Conservation (phyloP, 2,329 filamentous ascomycete genomes). For the Calonectria fujianensis region DNA sequence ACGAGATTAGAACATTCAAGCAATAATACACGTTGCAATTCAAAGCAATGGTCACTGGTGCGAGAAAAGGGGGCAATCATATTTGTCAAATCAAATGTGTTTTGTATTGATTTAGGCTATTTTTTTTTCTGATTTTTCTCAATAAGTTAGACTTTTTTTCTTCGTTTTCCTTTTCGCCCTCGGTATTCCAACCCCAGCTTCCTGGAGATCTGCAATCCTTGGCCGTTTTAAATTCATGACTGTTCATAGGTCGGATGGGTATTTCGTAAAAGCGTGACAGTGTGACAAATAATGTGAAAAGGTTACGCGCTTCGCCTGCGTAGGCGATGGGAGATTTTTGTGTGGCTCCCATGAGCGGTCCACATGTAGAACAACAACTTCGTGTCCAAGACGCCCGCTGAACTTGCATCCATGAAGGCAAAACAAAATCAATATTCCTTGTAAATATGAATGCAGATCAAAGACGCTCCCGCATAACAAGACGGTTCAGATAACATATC, state of each 20-base stretch:
- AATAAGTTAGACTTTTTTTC: slow-evolving; percentile 6
- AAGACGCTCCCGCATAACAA: slow-evolving; percentile 29
- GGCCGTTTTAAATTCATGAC: slow-evolving; percentile 42
- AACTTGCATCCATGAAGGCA: slow-evolving; percentile 8
- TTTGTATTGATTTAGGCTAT: neutral
- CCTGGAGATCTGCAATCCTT: slow-evolving; percentile 6
- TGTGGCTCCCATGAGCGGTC: slow-evolving; percentile 27
- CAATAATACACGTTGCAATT: neutral
- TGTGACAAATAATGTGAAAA: slow-evolving; percentile 40
- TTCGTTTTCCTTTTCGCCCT: slow-evolving; percentile 30
- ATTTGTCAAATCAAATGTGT: slow-evolving; percentile 11
- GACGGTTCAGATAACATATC: slow-evolving; percentile 17
- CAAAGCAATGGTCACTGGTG: neutral
- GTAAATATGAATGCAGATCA: slow-evolving; percentile 26
- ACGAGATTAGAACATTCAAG: neutral
- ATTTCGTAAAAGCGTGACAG: slow-evolving; percentile 36
- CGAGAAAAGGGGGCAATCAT: neutral
- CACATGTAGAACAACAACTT: slow-evolving; percentile 24
- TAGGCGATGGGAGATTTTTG: slow-evolving; percentile 42
- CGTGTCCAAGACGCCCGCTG: slow-evolving; percentile 14
- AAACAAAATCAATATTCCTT: slow-evolving; percentile 8
- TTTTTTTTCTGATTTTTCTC: slow-evolving; percentile 1
- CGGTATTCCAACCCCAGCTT: slow-evolving; percentile 30
- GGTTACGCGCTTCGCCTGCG: slow-evolving; percentile 43
- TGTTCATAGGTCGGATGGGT: slow-evolving; percentile 34